Evolutionary conservation across 1,284 basidiomycete genomes (phyloP).

Genomic region (Melanopsichium pennsylvanicum): DNA sequence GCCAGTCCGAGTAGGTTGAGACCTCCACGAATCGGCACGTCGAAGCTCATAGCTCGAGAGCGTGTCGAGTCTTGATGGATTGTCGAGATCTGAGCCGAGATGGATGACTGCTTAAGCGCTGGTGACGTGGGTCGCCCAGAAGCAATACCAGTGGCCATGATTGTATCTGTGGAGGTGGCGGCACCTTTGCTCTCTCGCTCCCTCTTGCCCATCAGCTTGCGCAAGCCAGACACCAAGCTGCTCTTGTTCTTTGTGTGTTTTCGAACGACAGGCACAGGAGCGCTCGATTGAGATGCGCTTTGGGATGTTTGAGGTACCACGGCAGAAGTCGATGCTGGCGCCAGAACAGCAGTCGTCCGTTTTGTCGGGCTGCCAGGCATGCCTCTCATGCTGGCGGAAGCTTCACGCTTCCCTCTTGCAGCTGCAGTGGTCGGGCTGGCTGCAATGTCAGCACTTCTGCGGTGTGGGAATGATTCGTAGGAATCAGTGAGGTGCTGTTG

Average conservation of each 20-base stretch:
- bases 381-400: conserved; percentile 22
- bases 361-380: conserved; percentile 14
- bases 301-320: neutral
- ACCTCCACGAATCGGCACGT: neutral
- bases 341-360: neutral
- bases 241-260: conserved; percentile 39
- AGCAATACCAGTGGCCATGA: neutral
- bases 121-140: neutral
- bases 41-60: conserved; percentile 6
- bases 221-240: conserved; percentile 36
- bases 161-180: neutral
- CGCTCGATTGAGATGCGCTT: neutral
- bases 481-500: neutral
- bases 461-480: neutral
- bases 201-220: conserved; percentile 35
- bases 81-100: too few species aligned
- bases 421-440: neutral
- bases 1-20: conserved; percentile 16
- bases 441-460: neutral
- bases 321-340: neutral
- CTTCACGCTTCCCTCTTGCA: conserved; percentile 6
- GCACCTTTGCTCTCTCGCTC: conserved; percentile 10
- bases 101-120: neutral
- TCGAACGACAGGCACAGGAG: neutral
- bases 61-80: neutral